Percentiles rank a stretch among this genome's conserved stretches.
phyloP scores from a whole-genome alignment of 306 rosid species.

The Carpinus fangiana region DNA sequence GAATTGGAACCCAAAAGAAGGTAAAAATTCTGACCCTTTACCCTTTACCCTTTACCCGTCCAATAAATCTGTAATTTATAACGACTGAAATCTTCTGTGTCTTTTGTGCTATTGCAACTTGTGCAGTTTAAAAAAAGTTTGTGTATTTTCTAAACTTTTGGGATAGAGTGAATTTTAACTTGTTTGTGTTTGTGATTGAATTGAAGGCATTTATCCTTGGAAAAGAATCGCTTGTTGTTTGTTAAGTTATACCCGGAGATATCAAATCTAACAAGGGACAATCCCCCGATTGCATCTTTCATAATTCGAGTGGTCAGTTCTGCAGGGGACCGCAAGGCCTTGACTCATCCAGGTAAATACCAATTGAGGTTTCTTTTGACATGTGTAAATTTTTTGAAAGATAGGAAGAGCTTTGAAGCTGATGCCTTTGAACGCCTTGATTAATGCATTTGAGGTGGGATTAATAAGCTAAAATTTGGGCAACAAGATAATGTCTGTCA shows the following conservation, averaged over 20 bases:
- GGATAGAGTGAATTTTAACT: background rate
- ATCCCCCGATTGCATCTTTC: slow-evolving; percentile 96
- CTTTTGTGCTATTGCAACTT: background rate
- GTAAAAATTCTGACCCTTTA: background rate
- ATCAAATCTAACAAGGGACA: slow-evolving; percentile 75
- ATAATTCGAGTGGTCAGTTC: slow-evolving; percentile 70
- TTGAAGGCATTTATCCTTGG: slow-evolving; percentile 92
- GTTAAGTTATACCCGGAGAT: slow-evolving; percentile 85
- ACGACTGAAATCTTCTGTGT: background rate
- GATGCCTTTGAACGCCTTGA: background rate
- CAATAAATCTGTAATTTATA: slow-evolving; percentile 12
- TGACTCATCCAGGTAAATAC: slow-evolving; percentile 77
- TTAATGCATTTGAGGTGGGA: background rate
- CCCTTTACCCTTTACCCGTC: background rate
- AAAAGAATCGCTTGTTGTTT: slow-evolving; percentile 75
- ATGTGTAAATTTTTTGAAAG: background rate
- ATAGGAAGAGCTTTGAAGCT: background rate
- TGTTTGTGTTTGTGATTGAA: slow-evolving; percentile 1
- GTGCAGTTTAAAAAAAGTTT: no score
- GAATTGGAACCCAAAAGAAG: background rate
- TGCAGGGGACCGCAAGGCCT: slow-evolving; percentile 72
- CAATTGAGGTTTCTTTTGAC: background rate
- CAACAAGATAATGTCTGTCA: background rate
- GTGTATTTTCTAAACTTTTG: background rate
- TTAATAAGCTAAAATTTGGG: background rate